Evolutionary conservation across 306 rosid genomes (phyloP), one percentile per base, ranked within the genome.

Genomic region (Trifolium dubium): DNA sequence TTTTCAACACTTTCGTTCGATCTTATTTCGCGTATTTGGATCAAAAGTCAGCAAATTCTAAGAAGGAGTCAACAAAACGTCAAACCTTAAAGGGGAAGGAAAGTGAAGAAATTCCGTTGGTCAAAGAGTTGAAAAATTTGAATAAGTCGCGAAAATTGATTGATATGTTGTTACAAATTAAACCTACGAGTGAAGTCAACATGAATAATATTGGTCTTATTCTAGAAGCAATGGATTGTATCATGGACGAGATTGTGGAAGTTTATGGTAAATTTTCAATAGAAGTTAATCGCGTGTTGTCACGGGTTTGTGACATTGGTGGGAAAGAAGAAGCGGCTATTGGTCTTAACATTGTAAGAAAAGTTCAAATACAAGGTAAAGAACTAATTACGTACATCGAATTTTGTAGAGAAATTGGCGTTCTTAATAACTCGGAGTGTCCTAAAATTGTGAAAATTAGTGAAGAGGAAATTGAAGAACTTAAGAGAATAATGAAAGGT

Each of bases 161-260:
- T 6, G 96, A 90, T 28, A 47, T 78, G 65, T 78, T 93, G 44
- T 66, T 93, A 2, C 81, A 86, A 62, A 73, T 93, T 43, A 85
- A 71, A 50, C 95, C 98, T 0, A 56, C 11, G 15, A 41, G 23
- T 6, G 71, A 8, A 34, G 6, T 2, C 6, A 14, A 40, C 6
- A 85, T 82, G 86, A 79, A 70, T 9, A 79, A 70, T 9, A 85
- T 34, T 3, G 79, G 53, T 1, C 80, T 90, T 3, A 49, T 93
- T n/a, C 73, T 85, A 12, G 97, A 93, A 58, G 98, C 98, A 2
- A 90, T 93, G 98, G 92, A 85, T 13, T 86, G 90, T 56, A 71
- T 89, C 2, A 19, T 86, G 4, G 85, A 88, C 0, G 97, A 93
- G 80, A 50, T 86, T 8, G 71, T 77, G 10, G 88, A 93, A 34